Evolutionary conservation across 164 flowering plant genomes (phyloP), one percentile per base, ranked within the genome.

Genomic region (Vitis amurensis): DNA sequence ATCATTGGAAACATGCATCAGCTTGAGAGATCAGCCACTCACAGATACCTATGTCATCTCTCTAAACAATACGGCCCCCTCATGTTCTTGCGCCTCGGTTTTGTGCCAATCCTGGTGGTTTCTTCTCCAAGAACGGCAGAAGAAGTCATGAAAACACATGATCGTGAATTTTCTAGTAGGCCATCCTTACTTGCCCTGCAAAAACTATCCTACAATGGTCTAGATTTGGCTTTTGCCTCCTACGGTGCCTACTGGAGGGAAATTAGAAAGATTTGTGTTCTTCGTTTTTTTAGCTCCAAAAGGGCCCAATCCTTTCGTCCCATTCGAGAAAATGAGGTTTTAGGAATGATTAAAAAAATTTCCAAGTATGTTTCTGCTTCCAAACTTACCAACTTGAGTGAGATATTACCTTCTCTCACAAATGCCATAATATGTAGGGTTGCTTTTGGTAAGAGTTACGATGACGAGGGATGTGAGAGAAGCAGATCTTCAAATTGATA

Each of bases 1-100:
- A 47, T 73, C 59, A 66, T 69, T 16, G 79, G 79, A 3, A 72
- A 76, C 73, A 4, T 76, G 14, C 68, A 68, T 71, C 76, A 77
- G 50, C 50, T 77, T 15, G 63, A 52, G 12, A 11, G 8, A 8
- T 10, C 11, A 2, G 15, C 23, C 44, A 61, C 71, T 15, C 73
- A 73, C 27, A 56, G 6, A 37, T 52, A 37, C 19, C 68, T 77
- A 10, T 59, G 50, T 57, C 11, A 59, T 1, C 74, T 77, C 47
- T 64, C 72, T 0, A 23, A 59, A 5, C 67, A 19, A 9, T 67
- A 70, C 63, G 74, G 77, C 3, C 80, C 77, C 3, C 47, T 77
- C 52, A 59, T 77, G 63, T 61, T 52, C 11, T 19, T 77, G 37
- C 50, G 58, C 58, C 73, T 77, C 11, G 79, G 79, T 47, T 44